These are phyloP conservation scores for Arbutus unedo DNA, from an alignment of 148 eudicot species.

Conservation along the genomic window DNA sequence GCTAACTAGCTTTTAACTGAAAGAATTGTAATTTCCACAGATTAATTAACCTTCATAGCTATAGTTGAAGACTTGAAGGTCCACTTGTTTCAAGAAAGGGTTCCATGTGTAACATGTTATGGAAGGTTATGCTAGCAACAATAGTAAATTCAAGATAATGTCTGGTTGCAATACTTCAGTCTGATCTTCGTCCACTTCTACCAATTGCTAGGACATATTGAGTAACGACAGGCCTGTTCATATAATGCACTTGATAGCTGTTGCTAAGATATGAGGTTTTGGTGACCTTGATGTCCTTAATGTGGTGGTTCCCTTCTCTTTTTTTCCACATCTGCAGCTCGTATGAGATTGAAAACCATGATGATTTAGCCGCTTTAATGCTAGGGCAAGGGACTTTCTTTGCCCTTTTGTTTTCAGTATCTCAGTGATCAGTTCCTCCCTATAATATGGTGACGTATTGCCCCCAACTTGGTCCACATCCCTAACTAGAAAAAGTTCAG, in stretches of 20 bases:
- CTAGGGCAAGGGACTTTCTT: not conserved
- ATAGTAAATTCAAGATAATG: not conserved
- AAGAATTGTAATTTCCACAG: not conserved
- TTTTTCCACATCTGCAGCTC: not conserved
- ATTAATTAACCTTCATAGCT: not conserved
- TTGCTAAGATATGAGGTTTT: not conserved
- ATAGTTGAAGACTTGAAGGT: not conserved
- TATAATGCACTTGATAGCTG: not conserved
- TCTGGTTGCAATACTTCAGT: not conserved
- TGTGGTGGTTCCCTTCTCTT: not conserved
- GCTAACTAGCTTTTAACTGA: not conserved
- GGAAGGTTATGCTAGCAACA: not conserved
- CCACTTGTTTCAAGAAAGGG: not conserved
- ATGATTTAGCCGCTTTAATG: not conserved
- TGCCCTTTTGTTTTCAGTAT: not conserved
- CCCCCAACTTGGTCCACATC: not conserved
- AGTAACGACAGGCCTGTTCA: not conserved
- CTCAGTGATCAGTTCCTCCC: not conserved
- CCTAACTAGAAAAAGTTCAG: no score
- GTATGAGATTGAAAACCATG: not conserved
- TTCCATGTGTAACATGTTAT: not conserved
- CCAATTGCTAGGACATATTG: not conserved
- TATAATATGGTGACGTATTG: not conserved
- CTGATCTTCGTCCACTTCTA: not conserved
- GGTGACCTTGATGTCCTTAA: not conserved